phyloP scores from a whole-genome alignment of 2,329 filamentous ascomycete genomes.

The Purpureocillium takamizusanense region DNA sequence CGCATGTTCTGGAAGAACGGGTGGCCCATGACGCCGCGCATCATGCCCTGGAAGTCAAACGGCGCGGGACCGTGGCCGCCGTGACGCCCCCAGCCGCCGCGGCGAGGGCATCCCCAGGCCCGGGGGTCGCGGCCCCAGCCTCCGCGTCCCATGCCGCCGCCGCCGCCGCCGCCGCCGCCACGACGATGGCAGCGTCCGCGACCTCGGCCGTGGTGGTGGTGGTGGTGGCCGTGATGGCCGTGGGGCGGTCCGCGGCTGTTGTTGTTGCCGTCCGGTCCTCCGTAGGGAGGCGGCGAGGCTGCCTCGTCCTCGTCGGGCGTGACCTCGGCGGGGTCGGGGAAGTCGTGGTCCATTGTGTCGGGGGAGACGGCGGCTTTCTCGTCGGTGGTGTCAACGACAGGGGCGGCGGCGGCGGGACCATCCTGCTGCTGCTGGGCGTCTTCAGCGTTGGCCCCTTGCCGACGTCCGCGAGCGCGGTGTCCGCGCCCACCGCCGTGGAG shows the following conservation, averaged over 20 bases:
- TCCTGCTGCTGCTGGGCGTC: background rate
- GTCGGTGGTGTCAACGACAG: constrained; percentile 13
- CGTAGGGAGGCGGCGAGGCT: constrained; percentile 8
- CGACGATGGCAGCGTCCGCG: too few relatives aligned
- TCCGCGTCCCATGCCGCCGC: too few relatives aligned
- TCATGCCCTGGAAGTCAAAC: constrained; percentile 29
- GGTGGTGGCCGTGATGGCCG: constrained; percentile 11
- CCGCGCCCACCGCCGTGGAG: constrained; percentile 15
- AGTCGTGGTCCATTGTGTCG: constrained; percentile 20
- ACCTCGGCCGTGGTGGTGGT: constrained; percentile 3
- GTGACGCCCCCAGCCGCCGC: constrained; percentile 13
- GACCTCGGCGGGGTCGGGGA: constrained; percentile 22
- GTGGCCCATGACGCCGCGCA: constrained; percentile 30
- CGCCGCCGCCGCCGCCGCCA: too few relatives aligned
- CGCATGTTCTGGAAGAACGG: constrained; percentile 32
- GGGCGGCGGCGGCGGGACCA: constrained; percentile 13
- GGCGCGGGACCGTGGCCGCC: constrained; percentile 15
- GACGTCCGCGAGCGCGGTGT: constrained; percentile 10
- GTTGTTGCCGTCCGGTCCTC: too few relatives aligned
- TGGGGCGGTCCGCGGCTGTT: constrained; percentile 11
- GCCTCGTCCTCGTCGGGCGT: constrained; percentile 19
- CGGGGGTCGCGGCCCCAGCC: too few relatives aligned
- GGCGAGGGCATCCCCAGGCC: too few relatives aligned
- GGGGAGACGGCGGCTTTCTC: constrained; percentile 24
- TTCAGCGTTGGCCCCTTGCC: background rate